Evolutionary conservation across 257 asterid genomes (phyloP), one percentile per base, ranked within the genome.

Genomic region (Rehmannia glutinosa): DNA sequence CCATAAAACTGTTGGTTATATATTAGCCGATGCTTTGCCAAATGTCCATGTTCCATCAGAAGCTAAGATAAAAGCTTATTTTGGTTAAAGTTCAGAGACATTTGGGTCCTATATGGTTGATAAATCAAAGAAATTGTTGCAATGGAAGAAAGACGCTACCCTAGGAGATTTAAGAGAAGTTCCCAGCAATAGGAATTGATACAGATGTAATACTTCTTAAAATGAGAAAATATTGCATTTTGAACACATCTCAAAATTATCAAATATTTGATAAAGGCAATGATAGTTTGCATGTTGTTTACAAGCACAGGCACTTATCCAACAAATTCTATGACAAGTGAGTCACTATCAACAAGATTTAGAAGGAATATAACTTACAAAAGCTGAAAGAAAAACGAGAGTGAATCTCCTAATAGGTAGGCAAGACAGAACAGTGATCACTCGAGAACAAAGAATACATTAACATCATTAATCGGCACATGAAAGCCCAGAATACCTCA

Each of bases 401-500:
- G 15, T 27, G 19, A 38, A 57, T 54, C 38, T 53, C 51, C 19
- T 21, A 33, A 62, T 8, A 45, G n/a, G 57, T 56, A 38, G 23
- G 27, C 41, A 24, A 11, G 11, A 45, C 62, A 56, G 25, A 47
- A 45, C 51, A 36, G 36, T 16, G 17, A 38, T 49, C 13, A 23
- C 35, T 27, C 32, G 9, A 43, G 38, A 19, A 58, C 7, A 3
- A 23, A 50, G 41, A 38, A 23, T 56, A 19, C 5, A 38, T 62
- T 39, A 6, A 16, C 19, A 32, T 47, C 6, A 6, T 51, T 33
- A 9, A 56, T 66, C 81, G 51, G n/a, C 30, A 23, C 15, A 12
- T 8, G 30, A 35, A 47, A 25, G 62, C 8, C 13, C 38, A 56
- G 17, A 28, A 32, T 54, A 76, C 99, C 99, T 94, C 99, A 75